Evolutionary conservation across 2,329 filamentous ascomycete species (phyloP), one percentile per base, ranked within the genome.

Genomic region (Dactylella cylindrospora): DNA sequence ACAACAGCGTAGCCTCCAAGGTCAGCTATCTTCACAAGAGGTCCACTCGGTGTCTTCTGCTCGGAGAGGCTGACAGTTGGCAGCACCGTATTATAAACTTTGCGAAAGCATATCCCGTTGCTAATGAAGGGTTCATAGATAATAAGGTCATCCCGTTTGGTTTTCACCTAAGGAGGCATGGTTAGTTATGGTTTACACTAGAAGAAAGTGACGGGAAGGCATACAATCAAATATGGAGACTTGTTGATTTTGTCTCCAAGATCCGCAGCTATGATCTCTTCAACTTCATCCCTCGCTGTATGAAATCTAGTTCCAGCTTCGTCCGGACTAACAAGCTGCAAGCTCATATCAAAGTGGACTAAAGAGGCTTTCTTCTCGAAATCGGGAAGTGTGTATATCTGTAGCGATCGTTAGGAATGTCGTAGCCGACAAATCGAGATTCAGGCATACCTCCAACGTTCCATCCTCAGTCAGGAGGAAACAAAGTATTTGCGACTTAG

Each of bases 261-360:
- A 66, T 97, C 85, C 26, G 90, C 85, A 4, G 96, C 81, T 5
- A 95, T 70, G 3, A 95, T 80, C 72, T 98, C 91, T 0, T 83
- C 81, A 5, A 98, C 73, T 0, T 76, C 79, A 68, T 93, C 90
- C 68, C 84, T 85, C 5, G 81, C 80, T 17, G 83, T 83, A 39
- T 62, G 57, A 35, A 62, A 62, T 13, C 57, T 62, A 8, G 54
- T 10, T 5, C 49, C 57, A 3, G 49, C 35, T 25, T 62, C 57
- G 12, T 62, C 57, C 8, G 49, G 57, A 15, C 57, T 62, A 8
- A 62, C 57, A 17, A 62, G 41, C 20, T 62, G 57, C 35, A 62
- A 31, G 33, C 49, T 62, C 57, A 62, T 62, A 32, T 62, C 57
- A 28, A 62, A 62, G 41, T 62, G 57, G 12, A 54, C 57, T 8